A percentile compares a stretch with the other conserved stretches of the same genome.
phyloP scores from a whole-genome alignment of 1,284 basidiomycete species.

The Pseudozyma sp. region DNA sequence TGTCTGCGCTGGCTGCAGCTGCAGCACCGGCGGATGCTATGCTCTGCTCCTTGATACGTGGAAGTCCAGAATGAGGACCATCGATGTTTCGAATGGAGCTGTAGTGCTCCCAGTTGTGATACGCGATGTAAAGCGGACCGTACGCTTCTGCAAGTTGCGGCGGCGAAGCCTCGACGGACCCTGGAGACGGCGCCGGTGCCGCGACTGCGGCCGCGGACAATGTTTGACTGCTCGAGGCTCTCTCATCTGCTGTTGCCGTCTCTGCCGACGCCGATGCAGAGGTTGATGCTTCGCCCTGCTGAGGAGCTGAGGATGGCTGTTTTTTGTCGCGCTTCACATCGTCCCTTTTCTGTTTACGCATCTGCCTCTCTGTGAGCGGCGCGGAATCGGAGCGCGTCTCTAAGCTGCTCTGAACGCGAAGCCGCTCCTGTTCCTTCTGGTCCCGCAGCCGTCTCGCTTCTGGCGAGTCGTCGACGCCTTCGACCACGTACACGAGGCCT shows the following conservation, averaged over 20 bases:
- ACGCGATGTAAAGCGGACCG: slow-evolving; percentile 70
- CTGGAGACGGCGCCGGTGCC: slow-evolving; percentile 12
- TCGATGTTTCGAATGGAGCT: slow-evolving; percentile 86
- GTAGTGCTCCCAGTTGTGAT: slow-evolving; percentile 93
- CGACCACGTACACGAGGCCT: slow-evolving; percentile 71
- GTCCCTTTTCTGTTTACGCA: slow-evolving; percentile 40
- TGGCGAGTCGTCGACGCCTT: slow-evolving; percentile 67
- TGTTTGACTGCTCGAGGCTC: neutral
- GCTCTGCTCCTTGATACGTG: slow-evolving; percentile 75
- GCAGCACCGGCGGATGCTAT: slow-evolving; percentile 15
- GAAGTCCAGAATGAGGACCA: slow-evolving; percentile 85
- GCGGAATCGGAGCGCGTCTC: slow-evolving; percentile 32
- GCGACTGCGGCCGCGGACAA: neutral
- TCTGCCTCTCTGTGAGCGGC: slow-evolving; percentile 44
- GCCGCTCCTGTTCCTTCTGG: slow-evolving; percentile 46
- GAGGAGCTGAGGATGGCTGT: neutral
- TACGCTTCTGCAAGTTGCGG: slow-evolving; percentile 46
- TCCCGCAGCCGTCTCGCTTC: slow-evolving; percentile 51
- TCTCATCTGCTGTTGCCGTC: neutral
- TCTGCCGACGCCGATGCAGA: slow-evolving; percentile 5
- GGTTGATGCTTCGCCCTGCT: slow-evolving; percentile 13
- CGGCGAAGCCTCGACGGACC: neutral
- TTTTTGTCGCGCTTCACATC: slow-evolving; percentile 38
- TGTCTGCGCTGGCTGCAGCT: slow-evolving; percentile 22
- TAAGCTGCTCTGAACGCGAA: slow-evolving; percentile 43